These are phyloP conservation scores for Leccinum variicolor DNA, from an alignment of 768 basidiomycete genomes.

Conservation along the genomic window DNA sequence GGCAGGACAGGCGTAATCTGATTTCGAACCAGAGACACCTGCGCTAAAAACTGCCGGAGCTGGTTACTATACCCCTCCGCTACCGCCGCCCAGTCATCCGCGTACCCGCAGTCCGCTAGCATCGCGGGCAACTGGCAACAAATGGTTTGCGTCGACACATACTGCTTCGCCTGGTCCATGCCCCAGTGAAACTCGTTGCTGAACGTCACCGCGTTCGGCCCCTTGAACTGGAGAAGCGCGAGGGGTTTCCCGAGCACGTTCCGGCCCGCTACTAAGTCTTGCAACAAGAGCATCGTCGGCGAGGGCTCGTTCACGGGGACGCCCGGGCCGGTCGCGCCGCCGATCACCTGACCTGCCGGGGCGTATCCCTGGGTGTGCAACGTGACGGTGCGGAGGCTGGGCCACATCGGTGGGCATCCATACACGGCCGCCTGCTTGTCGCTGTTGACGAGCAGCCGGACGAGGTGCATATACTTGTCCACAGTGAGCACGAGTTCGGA, in stretches of 20 bases:
- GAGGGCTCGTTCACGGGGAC: conserved; percentile 31
- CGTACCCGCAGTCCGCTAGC: conserved; percentile 26
- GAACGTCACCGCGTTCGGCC: conserved; percentile 28
- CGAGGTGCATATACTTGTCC: conserved; percentile 27
- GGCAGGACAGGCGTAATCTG: conserved; percentile 31
- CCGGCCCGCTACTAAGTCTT: conserved; percentile 24
- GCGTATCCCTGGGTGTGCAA: conserved; percentile 29
- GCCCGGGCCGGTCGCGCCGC: conserved; percentile 5
- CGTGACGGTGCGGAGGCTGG: conserved; percentile 22
- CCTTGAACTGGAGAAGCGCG: conserved; percentile 25
- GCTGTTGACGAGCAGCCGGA: conserved; percentile 32
- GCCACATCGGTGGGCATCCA: conserved; percentile 30
- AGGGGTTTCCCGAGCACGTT: conserved; percentile 22
- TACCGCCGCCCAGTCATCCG: conserved; percentile 26
- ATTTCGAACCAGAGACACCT: conserved; percentile 29
- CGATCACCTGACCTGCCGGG: conserved; percentile 11
- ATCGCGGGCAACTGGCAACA: conserved; percentile 22
- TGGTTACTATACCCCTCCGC: conserved; percentile 31
- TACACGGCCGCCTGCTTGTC: conserved; percentile 32
- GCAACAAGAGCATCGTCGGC: conserved; percentile 27
- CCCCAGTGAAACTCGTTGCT: conserved; percentile 30
- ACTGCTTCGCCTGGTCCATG: conserved; percentile 24
- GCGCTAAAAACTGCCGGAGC: conserved; percentile 28
- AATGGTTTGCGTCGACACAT: conserved; percentile 20
- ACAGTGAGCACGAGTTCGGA: conserved; percentile 31